Percentiles rank a stretch among this genome's conserved stretches.
Conservation (phyloP, 768 basidiomycete species). For the Ramaria sp. region DNA sequence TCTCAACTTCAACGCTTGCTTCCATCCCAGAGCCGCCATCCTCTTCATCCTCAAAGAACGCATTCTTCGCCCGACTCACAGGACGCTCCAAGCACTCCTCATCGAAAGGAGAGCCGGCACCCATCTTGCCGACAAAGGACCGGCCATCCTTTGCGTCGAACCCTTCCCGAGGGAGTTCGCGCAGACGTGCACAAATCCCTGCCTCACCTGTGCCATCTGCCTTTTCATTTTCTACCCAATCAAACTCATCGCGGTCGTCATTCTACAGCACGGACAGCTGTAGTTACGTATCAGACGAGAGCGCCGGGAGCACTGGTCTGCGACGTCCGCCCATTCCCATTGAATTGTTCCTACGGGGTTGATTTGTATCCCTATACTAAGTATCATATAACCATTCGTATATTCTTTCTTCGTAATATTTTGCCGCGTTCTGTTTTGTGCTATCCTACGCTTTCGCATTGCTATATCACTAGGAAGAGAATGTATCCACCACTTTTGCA, state of each 20-base stretch:
- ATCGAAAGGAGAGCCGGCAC: background rate
- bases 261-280: background rate
- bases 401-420: background rate
- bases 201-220: background rate
- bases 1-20: constrained; percentile 2
- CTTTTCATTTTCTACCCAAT: constrained; percentile 1
- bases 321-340: constrained; percentile 6
- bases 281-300: background rate
- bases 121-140: background rate
- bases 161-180: background rate
- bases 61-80: constrained; percentile 4
- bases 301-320: constrained; percentile 1
- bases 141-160: background rate
- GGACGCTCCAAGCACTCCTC: background rate
- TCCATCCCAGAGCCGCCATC: background rate
- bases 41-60: background rate
- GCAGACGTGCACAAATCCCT: background rate
- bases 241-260: constrained; percentile 1
- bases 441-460: background rate
- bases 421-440: background rate
- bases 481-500: background rate
- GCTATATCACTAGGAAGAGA: background rate
- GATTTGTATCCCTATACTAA: background rate
- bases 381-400: background rate
- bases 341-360: constrained; percentile 2